A percentile compares a stretch with the other conserved stretches of the same genome.
Conservation (phyloP, 2,329 filamentous ascomycete genomes). For the Penicillium sp. region DNA sequence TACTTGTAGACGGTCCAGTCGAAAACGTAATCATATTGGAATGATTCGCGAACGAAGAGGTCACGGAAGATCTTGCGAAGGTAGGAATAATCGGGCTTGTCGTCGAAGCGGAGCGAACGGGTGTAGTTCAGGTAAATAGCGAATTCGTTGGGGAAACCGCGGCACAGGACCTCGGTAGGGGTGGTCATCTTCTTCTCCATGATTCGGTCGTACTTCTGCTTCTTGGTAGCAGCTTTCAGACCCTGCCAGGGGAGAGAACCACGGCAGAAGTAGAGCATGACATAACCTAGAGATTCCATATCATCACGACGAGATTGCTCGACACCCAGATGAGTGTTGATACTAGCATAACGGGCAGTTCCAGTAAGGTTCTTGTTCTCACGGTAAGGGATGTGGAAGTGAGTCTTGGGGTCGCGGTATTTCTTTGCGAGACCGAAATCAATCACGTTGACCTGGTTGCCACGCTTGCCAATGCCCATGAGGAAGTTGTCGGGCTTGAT, state of each 20-base stretch:
- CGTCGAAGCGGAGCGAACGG: slow-evolving; percentile 95
- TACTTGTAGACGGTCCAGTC: slow-evolving; percentile 99
- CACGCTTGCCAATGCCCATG: slow-evolving; percentile 98
- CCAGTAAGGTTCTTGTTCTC: slow-evolving; percentile 99
- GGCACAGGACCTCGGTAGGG: slow-evolving; percentile 95
- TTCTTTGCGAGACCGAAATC: slow-evolving; percentile 99
- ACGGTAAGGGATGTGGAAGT: slow-evolving; percentile 99
- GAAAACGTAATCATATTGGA: slow-evolving; percentile 99
- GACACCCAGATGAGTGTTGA: slow-evolving; percentile 97
- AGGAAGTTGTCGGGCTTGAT: slow-evolving; percentile 99
- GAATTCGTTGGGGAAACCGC: slow-evolving; percentile 98
- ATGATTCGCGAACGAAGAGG: slow-evolving; percentile 96
- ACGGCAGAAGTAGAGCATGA: slow-evolving; percentile 99
- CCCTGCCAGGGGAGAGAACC: slow-evolving; percentile 98
- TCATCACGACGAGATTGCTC: slow-evolving; percentile 99
- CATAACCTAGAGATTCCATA: slow-evolving; percentile 98
- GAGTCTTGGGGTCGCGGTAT: slow-evolving; percentile 98
- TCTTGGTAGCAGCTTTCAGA: slow-evolving; percentile 96
- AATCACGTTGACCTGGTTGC: slow-evolving; percentile 99
- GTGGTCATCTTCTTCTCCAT: slow-evolving; percentile 99
- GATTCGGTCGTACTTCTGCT: slow-evolving; percentile 99
- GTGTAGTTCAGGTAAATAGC: slow-evolving; percentile 99
- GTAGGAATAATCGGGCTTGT: slow-evolving; percentile 99
- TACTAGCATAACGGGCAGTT: slow-evolving; percentile 96
- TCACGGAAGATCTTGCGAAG: slow-evolving; percentile 99